Evolutionary conservation across 2,329 filamentous ascomycete genomes (phyloP).

Genomic region (Myotisia sp.): DNA sequence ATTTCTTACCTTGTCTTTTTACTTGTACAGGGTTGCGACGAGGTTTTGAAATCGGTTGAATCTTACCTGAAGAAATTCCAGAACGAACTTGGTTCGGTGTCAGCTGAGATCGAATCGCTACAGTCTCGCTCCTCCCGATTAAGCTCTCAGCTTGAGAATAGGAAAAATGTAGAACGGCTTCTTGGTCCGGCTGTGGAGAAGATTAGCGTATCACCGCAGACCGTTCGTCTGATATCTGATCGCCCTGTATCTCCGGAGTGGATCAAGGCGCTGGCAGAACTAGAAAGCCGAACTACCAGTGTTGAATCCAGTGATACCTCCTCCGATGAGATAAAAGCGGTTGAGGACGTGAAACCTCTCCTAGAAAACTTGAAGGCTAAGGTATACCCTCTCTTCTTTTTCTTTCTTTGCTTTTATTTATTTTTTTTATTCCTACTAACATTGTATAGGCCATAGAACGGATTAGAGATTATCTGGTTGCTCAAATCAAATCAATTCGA

Average conservation of each 20-base stretch:
- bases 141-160: slow-evolving; percentile 73
- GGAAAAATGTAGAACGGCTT: slow-evolving; percentile 75
- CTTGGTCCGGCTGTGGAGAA: slow-evolving; percentile 84
- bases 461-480: slow-evolving; percentile 85
- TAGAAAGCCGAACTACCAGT: slow-evolving; percentile 61
- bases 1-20: slow-evolving; percentile 3
- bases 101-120: slow-evolving; percentile 84
- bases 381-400: slow-evolving; percentile 30
- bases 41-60: slow-evolving; percentile 85
- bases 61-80: slow-evolving; percentile 84
- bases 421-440: no score
- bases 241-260: slow-evolving; percentile 82
- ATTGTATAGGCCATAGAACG: slow-evolving; percentile 83
- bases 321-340: slow-evolving; percentile 53
- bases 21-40: slow-evolving; percentile 55
- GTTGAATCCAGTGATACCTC: slow-evolving; percentile 55
- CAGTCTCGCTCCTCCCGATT: slow-evolving; percentile 74
- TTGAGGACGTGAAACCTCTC: slow-evolving; percentile 71
- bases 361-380: slow-evolving; percentile 73
- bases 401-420: no score
- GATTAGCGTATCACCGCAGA: slow-evolving; percentile 68
- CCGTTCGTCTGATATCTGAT: slow-evolving; percentile 74
- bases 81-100: slow-evolving; percentile 80
- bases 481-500: slow-evolving; percentile 83
- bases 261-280: slow-evolving; percentile 66